Evolutionary conservation across 192 early-diverging fungal species (phyloP), one percentile per base, ranked within the genome.

Genomic region (Chytriomyces sp.): DNA sequence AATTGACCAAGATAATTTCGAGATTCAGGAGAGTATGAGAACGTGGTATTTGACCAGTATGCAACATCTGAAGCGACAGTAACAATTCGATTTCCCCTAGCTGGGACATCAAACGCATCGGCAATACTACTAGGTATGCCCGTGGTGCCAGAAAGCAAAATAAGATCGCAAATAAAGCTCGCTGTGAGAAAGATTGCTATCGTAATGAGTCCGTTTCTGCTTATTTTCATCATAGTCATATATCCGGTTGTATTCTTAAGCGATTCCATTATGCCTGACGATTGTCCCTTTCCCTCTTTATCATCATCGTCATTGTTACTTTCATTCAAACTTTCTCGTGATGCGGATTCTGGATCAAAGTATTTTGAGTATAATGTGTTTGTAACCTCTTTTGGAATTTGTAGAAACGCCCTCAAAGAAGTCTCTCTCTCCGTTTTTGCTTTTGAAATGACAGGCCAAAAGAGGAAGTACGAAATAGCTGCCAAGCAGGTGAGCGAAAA

Each of bases 361-460:
- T 68, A 68, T 55, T 68, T 68, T 68, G 41, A 44, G 26, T 68
- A 67, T 4, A 74, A 38, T 14, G 59, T 37, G 5, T 74, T 26
- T 26, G 73, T 74, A 10, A 74, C 73, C 12, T 33, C 32, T 4
- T 56, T 41, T 5, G 73, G 73, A 8, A 74, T 74, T 40, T 74
- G 73, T 22, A 74, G 41, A 44, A 74, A 74, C 31, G 73, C 73
- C 30, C 56, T 54, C 52, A 74, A 39, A 14, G 73, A 74, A 25
- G 73, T 74, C 41, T 74, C 73, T 4, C 73, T 25, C 26, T 74
- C 73, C 6, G 64, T 36, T 52, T 67, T 66, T 4, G 73, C 73
- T 31, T 58, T 65, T 1, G 14, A 38, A 25, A 74, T 74, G 3
- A 74, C 73, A n/a, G 73, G 73, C 33, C 56, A 33, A 52, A 74